Evolutionary conservation across 1,139 yeast genomes (phyloP).

Genomic region (Kluyveromyces marxianus): DNA sequence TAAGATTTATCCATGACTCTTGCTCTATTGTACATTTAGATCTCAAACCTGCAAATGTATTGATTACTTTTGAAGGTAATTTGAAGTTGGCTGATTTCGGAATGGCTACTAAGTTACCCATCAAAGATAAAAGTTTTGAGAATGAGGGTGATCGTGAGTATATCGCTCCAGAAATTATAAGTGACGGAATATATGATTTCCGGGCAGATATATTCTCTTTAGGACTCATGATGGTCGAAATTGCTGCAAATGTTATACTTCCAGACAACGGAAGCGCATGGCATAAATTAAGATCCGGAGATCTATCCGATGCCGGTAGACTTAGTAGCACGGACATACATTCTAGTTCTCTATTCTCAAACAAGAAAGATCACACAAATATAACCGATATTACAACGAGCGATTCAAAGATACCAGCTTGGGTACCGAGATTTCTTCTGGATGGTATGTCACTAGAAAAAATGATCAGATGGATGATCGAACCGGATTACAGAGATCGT

Average conservation of each 20-base stretch:
- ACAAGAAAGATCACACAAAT: constrained; percentile 23
- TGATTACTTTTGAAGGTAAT: constrained; percentile 90
- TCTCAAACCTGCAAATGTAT: constrained; percentile 89
- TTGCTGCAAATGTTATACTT: constrained; percentile 88
- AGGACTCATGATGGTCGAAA: constrained; percentile 87
- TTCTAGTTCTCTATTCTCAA: constrained; percentile 26
- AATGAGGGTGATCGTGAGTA: constrained; percentile 96
- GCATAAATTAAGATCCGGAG: constrained; percentile 95
- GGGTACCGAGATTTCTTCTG: constrained; percentile 82
- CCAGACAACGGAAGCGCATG: constrained; percentile 97
- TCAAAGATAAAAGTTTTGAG: constrained; percentile 49
- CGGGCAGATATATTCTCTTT: constrained; percentile 92
- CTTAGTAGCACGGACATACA: constrained; percentile 61
- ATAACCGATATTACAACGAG: constrained; percentile 18
- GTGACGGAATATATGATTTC: constrained; percentile 74
- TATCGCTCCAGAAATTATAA: constrained; percentile 92
- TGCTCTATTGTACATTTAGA: constrained; percentile 75
- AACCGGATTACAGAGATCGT: constrained; percentile 75
- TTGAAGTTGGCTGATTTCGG: constrained; percentile 61
- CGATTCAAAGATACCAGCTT: constrained; percentile 42
- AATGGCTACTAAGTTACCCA: constrained; percentile 52
- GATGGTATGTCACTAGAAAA: constrained; percentile 72
- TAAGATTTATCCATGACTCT: constrained; percentile 70
- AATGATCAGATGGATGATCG: constrained; percentile 81
- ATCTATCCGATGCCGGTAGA: constrained; percentile 88